Evolutionary conservation across 1,284 basidiomycete genomes (phyloP), one percentile per base, ranked within the genome.

Genomic region (Ustilago shanxiensis): DNA sequence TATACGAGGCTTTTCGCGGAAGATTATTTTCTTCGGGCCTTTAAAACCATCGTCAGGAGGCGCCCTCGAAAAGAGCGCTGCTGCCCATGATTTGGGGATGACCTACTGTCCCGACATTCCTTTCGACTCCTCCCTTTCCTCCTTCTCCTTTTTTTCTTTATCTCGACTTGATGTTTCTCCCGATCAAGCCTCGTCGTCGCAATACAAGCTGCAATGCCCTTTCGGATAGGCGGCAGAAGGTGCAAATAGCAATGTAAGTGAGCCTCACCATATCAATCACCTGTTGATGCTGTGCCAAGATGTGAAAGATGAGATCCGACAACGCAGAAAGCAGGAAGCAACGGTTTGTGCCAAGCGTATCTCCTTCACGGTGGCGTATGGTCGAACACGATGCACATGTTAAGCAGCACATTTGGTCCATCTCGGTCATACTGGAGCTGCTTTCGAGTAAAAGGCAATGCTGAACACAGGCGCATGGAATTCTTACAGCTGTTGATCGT

Each of bases 1-100:
- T 58, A 20, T 55, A 47, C 66, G 66, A 74, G 66, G 49, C 44
- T 22, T n/a, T 51, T 60, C 62, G 74, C 74, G 74, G 74, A 49
- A 77, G 70, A 77, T 61, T 52, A 55, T 60, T 60, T n/a, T 39
- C 39, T 63, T 60, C 52, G 55, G 67, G 71, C 64, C 75, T 71
- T 74, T 71, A 77, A 77, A 77, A 77, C 75, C 75, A 77, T 77
- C 57, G 75, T 77, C 72, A 73, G 75, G 75, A 77, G 75, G 75
- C 59, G 60, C 67, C 75, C 66, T 68, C 65, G 54, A 55, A 39
- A 44, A 57, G 75, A 66, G 68, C 61, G 58, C 58, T 47, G 70
- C 63, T 63, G 70, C 75, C 75, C 75, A 77, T 77, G 75, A 77
- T 71, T 70, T 73, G 72, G 59, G 75, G 75, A 77, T 77, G 75